Conservation (phyloP, 179 eudicot genomes). For the Vitellaria paradoxa region DNA sequence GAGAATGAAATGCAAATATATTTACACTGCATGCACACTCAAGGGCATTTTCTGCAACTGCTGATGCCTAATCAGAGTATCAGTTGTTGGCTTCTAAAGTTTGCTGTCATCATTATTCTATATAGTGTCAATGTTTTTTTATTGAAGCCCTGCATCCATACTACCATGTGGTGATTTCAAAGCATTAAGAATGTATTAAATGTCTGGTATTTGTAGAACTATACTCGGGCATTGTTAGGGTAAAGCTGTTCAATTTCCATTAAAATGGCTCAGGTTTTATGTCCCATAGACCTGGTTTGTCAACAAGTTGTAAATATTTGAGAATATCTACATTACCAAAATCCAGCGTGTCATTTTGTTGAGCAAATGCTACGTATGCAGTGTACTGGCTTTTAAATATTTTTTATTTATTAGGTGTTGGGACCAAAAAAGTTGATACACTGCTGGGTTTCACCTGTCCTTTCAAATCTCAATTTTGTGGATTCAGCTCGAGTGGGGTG, state of each 20-base stretch:
- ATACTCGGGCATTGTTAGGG: no score
- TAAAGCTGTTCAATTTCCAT: no score
- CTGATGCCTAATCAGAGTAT: background rate
- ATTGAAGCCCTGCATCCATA: background rate
- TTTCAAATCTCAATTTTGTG: background rate
- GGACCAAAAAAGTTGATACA: no score
- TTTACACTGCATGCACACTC: conserved; percentile 4
- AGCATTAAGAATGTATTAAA: background rate
- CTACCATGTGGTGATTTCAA: background rate
- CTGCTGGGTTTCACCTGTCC: no score
- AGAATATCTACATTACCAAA: no score
- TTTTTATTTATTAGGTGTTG: no score
- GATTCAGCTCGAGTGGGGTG: conserved; percentile 1
- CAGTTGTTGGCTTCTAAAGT: background rate
- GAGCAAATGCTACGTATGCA: no score
- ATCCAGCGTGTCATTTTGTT: no score
- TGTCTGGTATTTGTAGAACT: background rate
- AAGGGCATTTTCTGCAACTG: background rate
- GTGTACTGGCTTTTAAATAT: no score
- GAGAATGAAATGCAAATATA: background rate
- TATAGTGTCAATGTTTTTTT: background rate
- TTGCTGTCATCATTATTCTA: background rate
- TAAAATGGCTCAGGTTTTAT: no score
- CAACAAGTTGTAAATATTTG: no score
- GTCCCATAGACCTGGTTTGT: no score